Percentiles rank a stretch among this genome's conserved stretches.
Evolutionary conservation across 2,329 filamentous ascomycete species (phyloP).

Genomic region (Ophiognomonia clavigignenti-juglandacearum): DNA sequence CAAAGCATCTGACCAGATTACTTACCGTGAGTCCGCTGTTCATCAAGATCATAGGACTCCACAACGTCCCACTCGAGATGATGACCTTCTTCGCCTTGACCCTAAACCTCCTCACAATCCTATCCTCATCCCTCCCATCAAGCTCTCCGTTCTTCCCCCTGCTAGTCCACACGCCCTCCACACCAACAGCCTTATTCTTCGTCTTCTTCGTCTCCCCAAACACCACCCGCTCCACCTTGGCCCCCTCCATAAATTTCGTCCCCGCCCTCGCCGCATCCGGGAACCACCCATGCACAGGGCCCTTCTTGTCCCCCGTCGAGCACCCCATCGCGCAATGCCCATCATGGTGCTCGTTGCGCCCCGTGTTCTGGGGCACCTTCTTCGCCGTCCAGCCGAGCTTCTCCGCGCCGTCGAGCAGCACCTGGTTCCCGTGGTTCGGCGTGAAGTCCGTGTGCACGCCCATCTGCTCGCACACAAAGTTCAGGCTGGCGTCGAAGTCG

Average conservation of each 20-base stretch:
- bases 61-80: conserved; percentile 65
- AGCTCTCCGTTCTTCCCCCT: conserved; percentile 49
- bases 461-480: conserved; percentile 71
- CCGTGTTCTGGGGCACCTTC: conserved; percentile 72
- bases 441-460: conserved; percentile 66
- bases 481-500: conserved; percentile 68
- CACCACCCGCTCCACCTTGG: conserved; percentile 62
- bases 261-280: conserved; percentile 71
- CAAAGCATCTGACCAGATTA: not conserved
- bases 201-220: conserved; percentile 54
- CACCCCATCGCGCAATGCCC: conserved; percentile 54
- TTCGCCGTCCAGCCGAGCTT: conserved; percentile 67
- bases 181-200: conserved; percentile 61
- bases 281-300: conserved; percentile 67
- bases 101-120: conserved; percentile 53
- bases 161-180: conserved; percentile 68
- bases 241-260: conserved; percentile 74
- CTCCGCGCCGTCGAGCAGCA: conserved; percentile 65
- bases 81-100: conserved; percentile 74
- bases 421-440: conserved; percentile 65
- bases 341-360: conserved; percentile 65
- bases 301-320: conserved; percentile 67
- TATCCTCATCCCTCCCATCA: conserved; percentile 28
- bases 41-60: conserved; percentile 67
- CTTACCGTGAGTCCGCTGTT: conserved; percentile 66